Evolutionary conservation across 805 yeast genomes (phyloP).

Genomic region (Saccharomycopsis fibuligera): DNA sequence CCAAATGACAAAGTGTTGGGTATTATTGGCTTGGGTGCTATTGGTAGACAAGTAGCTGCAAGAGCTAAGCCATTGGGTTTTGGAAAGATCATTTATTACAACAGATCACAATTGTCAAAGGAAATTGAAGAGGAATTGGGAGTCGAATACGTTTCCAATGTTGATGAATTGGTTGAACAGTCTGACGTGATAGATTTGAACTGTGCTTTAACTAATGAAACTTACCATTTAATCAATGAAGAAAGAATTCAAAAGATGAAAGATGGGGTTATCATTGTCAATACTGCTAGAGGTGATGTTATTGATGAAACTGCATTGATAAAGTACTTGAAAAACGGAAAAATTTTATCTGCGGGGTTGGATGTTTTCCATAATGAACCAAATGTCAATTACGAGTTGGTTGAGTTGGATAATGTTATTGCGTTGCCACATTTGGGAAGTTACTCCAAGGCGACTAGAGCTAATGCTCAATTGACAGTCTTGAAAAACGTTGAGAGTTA

Average conservation of each 20-base stretch:
- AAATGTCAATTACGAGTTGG: conserved; percentile 52
- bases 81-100: conserved; percentile 37
- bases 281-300: conserved; percentile 87
- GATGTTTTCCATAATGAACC: conserved; percentile 80
- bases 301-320: conserved; percentile 59
- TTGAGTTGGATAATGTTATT: conserved; percentile 60
- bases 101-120: conserved; percentile 34
- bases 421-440: conserved; percentile 90
- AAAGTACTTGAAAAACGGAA: conserved; percentile 52
- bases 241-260: conserved; percentile 63
- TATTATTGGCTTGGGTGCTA: conserved; percentile 42
- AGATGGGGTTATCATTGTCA: conserved; percentile 66
- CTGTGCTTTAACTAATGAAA: conserved; percentile 35
- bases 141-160: conserved; percentile 25
- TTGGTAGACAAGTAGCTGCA: conserved; percentile 38
- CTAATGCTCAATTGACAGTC: conserved; percentile 68
- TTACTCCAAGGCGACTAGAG: conserved; percentile 63
- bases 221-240: conserved; percentile 35
- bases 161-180: conserved; percentile 26
- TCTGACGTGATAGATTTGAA: conserved; percentile 32
- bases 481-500: conserved; percentile 58
- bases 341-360: conserved; percentile 60
- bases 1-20: conserved; percentile 40
- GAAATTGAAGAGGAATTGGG: conserved; percentile 31
- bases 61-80: conserved; percentile 39